Conservation (phyloP, 2,329 filamentous ascomycete species). For the Hymenoscyphus fructigenus region DNA sequence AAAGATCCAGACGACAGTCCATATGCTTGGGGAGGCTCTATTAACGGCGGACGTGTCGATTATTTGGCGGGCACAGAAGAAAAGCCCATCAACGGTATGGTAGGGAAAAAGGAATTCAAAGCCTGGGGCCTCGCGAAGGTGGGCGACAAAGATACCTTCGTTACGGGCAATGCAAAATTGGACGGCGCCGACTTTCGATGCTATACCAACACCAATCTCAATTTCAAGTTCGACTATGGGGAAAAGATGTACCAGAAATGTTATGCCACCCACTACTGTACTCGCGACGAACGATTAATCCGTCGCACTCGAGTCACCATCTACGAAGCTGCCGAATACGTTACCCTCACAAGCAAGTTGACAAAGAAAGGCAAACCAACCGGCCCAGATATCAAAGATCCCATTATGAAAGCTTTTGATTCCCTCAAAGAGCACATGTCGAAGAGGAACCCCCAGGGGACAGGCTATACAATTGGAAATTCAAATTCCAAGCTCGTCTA, state of each 20-base stretch:
- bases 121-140: not conserved
- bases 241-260: slow-evolving; percentile 7
- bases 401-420: not conserved
- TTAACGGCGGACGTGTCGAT: not conserved
- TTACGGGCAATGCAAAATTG: not conserved
- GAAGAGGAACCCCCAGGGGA: not conserved
- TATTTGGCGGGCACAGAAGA: not conserved
- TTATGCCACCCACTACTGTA: slow-evolving; percentile 7
- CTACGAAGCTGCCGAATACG: not conserved
- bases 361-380: not conserved
- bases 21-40: not conserved
- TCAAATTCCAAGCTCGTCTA: not conserved
- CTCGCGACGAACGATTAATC: slow-evolving; percentile 3
- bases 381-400: not conserved
- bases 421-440: not conserved
- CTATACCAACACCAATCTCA: not conserved
- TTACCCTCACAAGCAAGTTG: not conserved
- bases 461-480: not conserved
- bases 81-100: slow-evolving; percentile 4
- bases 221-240: slow-evolving; percentile 1
- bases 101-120: not conserved
- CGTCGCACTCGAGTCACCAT: slow-evolving; percentile 3
- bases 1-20: not conserved
- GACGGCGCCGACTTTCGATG: slow-evolving; percentile 5
- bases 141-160: slow-evolving; percentile 3